Base-by-base conservation (phyloP, 2,329 filamentous ascomycete genomes). In the Cercospora beticola region DNA sequence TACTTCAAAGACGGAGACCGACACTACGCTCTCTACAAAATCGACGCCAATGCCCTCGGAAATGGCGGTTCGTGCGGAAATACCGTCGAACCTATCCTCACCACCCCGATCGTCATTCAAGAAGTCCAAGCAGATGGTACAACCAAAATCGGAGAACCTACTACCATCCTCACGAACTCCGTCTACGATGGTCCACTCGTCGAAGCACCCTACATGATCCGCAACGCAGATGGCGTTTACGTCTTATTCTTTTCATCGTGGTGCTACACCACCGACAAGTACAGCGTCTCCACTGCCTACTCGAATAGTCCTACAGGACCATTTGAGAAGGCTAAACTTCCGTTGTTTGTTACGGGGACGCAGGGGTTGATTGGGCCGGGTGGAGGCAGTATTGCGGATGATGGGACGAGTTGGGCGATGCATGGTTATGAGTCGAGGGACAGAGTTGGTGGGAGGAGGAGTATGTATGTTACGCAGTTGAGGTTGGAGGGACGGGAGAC, bases 21-120 rank as follows among this genome's bases (percentile, higher is more conserved):
- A 5, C 70, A 74, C 43, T 77, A 73, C 26, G 65, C 74, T 5
- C 58, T 75, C 4, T 77, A 77, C 70, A 77, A 77, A 57, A 66
- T 76, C 64, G 76, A 77, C 64, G 74, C 69, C 21, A 76, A 77
- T 68, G 65, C 72, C 10, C 60, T 73, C 8, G 76, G 76, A 9
- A 64, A 73, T 49, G 76, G 75, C 8, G 74, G 75, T 8, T 26
- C 33, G 1, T 76, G 75, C 68, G 69, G 68, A 43, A 76, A 77
- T 52, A 71, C 57, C 0, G 66, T 70, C 12, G 30, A 62, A n/a
- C 76, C 74, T 3, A 66, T 73, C 5, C 60, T 64, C 8, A 61
- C 65, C 31, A 76, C 76, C 4, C 75, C 74, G 2, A 74, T 77
- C 57, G 70, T 76, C 40, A 71, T 77, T 14, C 76, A 76, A 64